Base-by-base conservation (phyloP, 139 green algal genomes). In the Chlorella vulgaris region DNA sequence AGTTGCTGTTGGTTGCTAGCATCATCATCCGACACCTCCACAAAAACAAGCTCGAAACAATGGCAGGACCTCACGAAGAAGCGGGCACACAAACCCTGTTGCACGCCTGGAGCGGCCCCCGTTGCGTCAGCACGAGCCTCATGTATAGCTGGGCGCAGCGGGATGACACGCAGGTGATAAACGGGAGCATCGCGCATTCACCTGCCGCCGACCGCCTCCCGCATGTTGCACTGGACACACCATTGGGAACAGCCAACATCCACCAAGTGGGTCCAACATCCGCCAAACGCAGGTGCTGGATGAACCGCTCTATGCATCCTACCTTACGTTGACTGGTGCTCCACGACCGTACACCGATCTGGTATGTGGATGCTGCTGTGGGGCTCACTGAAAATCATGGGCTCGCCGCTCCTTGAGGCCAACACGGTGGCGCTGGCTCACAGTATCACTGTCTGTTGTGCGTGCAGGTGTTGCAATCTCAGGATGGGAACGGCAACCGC, bases 221-320 rank as follows among this genome's bases (percentile, higher is more conserved):
- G 8, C 24, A 29, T 43, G 38, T 33, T 28, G n/a, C 38, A 28
- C 69, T 33, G 60, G n/a, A n/a, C n/a, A n/a, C n/a, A n/a, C n/a
- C n/a, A n/a, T n/a, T n/a, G n/a, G n/a, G n/a, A n/a, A n/a, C n/a
- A n/a, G n/a, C n/a, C n/a, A n/a, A n/a, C n/a, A n/a, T n/a, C n/a
- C n/a, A n/a, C n/a, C n/a, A n/a, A n/a, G n/a, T n/a, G n/a, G n/a
- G n/a, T n/a, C n/a, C n/a, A n/a, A n/a, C n/a, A n/a, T n/a, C n/a
- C n/a, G n/a, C n/a, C n/a, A n/a, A n/a, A n/a, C n/a, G n/a, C n/a
- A n/a, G 76, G 86, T 87, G 47, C 43, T 90, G 24, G 86, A 90
- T 53, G 86, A 90, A 65, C 86, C 86, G 1, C 76, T 90, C 22
- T 90, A 90, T 39, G 86, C 86, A 3, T 36, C 80, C 31, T 90